A percentile compares a stretch with the other conserved stretches of the same genome.
These are phyloP conservation scores for Colletotrichum sp. DNA, from an alignment of 2,329 filamentous ascomycete species.

Conservation along the genomic window DNA sequence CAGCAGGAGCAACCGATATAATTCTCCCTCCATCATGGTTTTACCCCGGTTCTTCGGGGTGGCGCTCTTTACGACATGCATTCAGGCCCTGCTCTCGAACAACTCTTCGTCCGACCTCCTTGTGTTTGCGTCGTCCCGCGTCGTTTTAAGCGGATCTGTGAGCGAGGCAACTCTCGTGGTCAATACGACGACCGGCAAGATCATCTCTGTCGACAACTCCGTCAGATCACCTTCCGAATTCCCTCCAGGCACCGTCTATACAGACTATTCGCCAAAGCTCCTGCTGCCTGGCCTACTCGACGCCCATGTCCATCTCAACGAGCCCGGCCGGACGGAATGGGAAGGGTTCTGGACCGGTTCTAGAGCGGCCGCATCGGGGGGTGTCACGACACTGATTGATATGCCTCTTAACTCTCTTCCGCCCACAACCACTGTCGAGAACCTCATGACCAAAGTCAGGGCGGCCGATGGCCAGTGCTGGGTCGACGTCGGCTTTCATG, in stretches of 20 bases:
- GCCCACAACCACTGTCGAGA: constrained; percentile 86
- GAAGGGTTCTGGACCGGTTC: constrained; percentile 97
- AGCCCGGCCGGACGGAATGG: constrained; percentile 97
- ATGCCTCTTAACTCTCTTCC: constrained; percentile 98
- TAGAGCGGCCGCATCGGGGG: constrained; percentile 89
- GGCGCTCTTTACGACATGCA: neutral
- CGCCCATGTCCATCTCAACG: constrained; percentile 96
- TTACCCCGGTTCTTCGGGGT: neutral
- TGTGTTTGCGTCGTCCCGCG: neutral
- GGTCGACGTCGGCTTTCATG: constrained; percentile 98
- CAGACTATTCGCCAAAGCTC: constrained; percentile 83
- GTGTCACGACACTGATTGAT: constrained; percentile 94
- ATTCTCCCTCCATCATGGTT: neutral
- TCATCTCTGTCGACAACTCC: constrained; percentile 74
- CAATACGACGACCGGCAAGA: constrained; percentile 81
- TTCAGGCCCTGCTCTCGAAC: neutral
- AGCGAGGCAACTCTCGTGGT: constrained; percentile 75
- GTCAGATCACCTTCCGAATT: constrained; percentile 78
- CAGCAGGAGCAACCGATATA: neutral
- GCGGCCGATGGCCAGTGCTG: constrained; percentile 89
- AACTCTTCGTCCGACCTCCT: neutral
- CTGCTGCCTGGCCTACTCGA: constrained; percentile 92
- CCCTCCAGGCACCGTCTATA: constrained; percentile 73
- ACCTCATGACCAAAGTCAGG: constrained; percentile 82
- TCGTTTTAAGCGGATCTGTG: neutral